Percentiles rank a stretch among this genome's conserved stretches.
Evolutionary conservation across 306 rosid species (phyloP).

Genomic region (Prunus dulcis): DNA sequence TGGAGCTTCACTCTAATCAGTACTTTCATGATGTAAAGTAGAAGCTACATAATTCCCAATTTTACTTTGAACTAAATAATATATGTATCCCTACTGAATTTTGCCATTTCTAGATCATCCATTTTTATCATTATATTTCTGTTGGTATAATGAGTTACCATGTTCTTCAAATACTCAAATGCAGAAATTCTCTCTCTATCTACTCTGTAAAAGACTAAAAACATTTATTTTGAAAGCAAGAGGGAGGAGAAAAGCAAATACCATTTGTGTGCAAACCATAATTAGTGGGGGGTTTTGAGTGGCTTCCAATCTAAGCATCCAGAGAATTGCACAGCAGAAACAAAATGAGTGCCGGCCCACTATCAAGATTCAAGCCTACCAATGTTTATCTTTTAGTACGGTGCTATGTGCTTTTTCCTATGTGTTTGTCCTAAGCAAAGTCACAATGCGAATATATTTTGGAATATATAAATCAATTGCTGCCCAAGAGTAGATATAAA

Average conservation of each 20-base stretch:
- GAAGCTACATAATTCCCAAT: conserved; percentile 1
- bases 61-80: not conserved
- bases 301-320: conserved; percentile 48
- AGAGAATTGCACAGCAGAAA: not conserved
- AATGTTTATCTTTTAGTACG: not conserved
- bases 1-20: not conserved
- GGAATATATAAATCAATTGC: not conserved
- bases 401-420: conserved; percentile 12
- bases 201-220: no score
- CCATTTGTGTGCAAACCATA: not conserved
- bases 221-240: no score
- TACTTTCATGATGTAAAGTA: not conserved
- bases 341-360: conserved; percentile 38
- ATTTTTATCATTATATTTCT: not conserved
- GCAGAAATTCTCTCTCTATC: no score
- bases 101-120: not conserved
- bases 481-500: no score
- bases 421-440: not conserved
- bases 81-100: not conserved
- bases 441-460: not conserved
- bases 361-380: not conserved
- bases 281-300: conserved; percentile 12
- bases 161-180: no score
- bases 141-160: conserved; percentile 9
- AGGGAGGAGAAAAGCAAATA: no score